Conservation (phyloP, 202 grass and related monocot species). For the Bolboschoenoplectus hybrid region DNA sequence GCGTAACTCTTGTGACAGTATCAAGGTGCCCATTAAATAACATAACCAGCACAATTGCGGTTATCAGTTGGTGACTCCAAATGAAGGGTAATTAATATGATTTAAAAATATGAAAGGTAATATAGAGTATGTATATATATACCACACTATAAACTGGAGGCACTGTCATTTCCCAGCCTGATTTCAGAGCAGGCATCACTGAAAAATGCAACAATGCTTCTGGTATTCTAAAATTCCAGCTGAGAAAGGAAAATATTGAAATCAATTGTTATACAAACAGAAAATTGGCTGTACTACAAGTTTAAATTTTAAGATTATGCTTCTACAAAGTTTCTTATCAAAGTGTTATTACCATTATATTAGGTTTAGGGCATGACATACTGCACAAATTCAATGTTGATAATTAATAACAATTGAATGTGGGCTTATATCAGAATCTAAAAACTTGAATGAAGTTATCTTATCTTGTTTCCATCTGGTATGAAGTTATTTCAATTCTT, state of each 20-base stretch:
- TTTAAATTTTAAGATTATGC: neutral
- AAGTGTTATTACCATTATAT: neutral
- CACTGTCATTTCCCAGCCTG: conserved; percentile 63
- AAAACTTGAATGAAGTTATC: neutral
- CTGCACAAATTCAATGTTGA: neutral
- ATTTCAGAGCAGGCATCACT: conserved; percentile 63
- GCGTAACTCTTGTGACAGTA: neutral
- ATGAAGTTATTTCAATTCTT: neutral
- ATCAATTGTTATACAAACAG: neutral
- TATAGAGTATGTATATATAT: conserved; percentile 36
- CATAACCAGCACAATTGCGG: neutral
- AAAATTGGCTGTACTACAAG: neutral
- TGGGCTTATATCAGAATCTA: neutral
- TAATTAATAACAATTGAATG: neutral
- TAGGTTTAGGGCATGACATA: neutral
- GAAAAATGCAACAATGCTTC: conserved; percentile 77
- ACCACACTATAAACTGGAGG: conserved; percentile 96
- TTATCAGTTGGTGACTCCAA: neutral
- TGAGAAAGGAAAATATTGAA: conserved; percentile 33
- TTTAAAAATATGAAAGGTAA: neutral
- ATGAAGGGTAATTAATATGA: neutral
- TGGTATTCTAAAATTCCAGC: conserved; percentile 95
- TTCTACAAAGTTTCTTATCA: neutral
- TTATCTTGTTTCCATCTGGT: neutral
- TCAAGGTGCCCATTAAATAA: neutral